These are phyloP conservation scores for Neltuma alba DNA, from an alignment of 306 rosid species.

Conservation along the genomic window DNA sequence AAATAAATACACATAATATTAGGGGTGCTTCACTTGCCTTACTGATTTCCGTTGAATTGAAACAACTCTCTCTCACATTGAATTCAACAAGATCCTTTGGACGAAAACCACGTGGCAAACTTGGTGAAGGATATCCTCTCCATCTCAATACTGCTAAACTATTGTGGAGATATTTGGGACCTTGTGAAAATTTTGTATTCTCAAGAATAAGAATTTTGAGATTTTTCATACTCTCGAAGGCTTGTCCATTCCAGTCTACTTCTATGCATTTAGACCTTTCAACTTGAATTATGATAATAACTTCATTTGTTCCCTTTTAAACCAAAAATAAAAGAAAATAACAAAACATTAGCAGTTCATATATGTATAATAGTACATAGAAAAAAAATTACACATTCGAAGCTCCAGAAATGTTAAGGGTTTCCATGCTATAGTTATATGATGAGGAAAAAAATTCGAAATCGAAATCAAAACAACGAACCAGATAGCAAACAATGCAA, in stretches of 20 bases:
- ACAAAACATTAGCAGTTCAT: too few relatives aligned
- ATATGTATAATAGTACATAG: too few relatives aligned
- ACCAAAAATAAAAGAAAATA: neutral
- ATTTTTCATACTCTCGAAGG: slow-evolving; percentile 3
- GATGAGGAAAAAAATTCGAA: too few relatives aligned
- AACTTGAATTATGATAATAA: slow-evolving; percentile 6
- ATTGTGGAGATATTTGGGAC: slow-evolving; percentile 6
- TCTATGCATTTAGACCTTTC: neutral
- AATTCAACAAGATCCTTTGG: too few relatives aligned
- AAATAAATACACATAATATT: neutral
- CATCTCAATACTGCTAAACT: slow-evolving; percentile 19
- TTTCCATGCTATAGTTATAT: neutral
- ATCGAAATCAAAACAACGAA: too few relatives aligned
- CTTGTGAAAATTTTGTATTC: neutral
- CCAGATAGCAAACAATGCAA: too few relatives aligned
- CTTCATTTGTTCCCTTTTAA: slow-evolving; percentile 10
- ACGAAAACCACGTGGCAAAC: too few relatives aligned
- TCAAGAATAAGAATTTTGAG: neutral
- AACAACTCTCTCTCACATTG: too few relatives aligned
- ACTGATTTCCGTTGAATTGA: neutral
- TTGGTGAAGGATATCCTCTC: slow-evolving; percentile 21
- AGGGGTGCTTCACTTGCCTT: neutral
- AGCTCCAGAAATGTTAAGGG: neutral
- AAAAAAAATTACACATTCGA: too few relatives aligned
- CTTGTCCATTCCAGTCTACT: slow-evolving; percentile 5